Conservation (phyloP, 768 basidiomycete species). For the Phlebiopsis gigantea region DNA sequence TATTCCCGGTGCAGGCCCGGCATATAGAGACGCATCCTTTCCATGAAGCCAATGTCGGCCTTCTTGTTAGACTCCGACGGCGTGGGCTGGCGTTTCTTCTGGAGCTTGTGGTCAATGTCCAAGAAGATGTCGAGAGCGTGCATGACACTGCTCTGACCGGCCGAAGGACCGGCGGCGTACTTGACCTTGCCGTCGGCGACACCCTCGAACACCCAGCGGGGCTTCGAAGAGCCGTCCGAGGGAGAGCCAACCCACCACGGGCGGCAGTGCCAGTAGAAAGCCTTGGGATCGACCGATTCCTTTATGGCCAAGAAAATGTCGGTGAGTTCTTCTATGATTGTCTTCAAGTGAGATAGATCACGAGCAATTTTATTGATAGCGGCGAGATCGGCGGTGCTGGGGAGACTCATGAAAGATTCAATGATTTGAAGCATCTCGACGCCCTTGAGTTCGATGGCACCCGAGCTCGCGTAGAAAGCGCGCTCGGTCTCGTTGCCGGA, state of each 20-base stretch:
- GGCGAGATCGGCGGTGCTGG: slow-evolving; percentile 41
- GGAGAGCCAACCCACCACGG: slow-evolving; percentile 92
- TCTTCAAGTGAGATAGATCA: slow-evolving; percentile 64
- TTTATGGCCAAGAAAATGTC: slow-evolving; percentile 66
- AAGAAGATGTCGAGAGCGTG: slow-evolving; percentile 82
- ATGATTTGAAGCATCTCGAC: slow-evolving; percentile 84
- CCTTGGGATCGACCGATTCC: slow-evolving; percentile 70
- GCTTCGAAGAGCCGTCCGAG: slow-evolving; percentile 43
- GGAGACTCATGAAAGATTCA: slow-evolving; percentile 78
- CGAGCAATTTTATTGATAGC: slow-evolving; percentile 63
- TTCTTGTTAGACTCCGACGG: slow-evolving; percentile 62
- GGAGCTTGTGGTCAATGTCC: slow-evolving; percentile 83
- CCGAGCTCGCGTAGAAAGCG: slow-evolving; percentile 84
- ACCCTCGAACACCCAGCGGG: slow-evolving; percentile 77
- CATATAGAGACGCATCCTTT: slow-evolving; percentile 93
- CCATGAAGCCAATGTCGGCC: slow-evolving; percentile 80
- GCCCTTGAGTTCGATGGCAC: slow-evolving; percentile 79
- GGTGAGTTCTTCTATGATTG: slow-evolving; percentile 69
- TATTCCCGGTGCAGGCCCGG: slow-evolving; percentile 87
- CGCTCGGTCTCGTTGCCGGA: slow-evolving; percentile 82
- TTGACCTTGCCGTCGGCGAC: slow-evolving; percentile 45
- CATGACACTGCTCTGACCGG: slow-evolving; percentile 92
- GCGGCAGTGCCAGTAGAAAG: slow-evolving; percentile 85
- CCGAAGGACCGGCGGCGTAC: slow-evolving; percentile 83
- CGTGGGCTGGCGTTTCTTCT: slow-evolving; percentile 59